Percentiles rank a stretch among this genome's conserved stretches.
These are phyloP conservation scores for Hypoxylon lienhwacheense DNA, from an alignment of 495 filamentous ascomycete species.

Conservation along the genomic window DNA sequence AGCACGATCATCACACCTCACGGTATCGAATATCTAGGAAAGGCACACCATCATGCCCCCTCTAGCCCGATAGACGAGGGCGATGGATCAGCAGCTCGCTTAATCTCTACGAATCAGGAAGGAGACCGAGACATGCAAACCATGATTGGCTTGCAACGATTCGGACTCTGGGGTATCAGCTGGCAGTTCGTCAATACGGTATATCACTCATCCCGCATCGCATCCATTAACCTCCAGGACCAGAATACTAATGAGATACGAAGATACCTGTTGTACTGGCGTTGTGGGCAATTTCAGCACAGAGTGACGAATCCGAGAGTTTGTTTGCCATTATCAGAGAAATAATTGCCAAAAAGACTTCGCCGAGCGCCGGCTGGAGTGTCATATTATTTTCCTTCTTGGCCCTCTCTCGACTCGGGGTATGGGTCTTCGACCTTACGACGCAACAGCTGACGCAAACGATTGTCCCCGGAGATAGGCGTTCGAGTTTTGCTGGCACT, in stretches of 20 bases:
- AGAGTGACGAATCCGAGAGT: constrained; percentile 7
- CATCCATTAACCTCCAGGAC: not conserved
- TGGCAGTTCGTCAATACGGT: constrained; percentile 48
- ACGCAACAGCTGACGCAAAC: constrained; percentile 52
- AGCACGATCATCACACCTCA: constrained; percentile 48
- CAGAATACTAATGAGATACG: constrained; percentile 1
- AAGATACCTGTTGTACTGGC: constrained; percentile 46
- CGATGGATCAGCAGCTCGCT: constrained; percentile 31
- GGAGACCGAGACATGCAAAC: constrained; percentile 30
- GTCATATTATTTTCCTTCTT: constrained; percentile 47
- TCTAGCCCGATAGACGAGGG: constrained; percentile 1
- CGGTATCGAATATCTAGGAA: constrained; percentile 43
- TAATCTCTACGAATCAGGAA: constrained; percentile 24
- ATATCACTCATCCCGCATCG: not conserved
- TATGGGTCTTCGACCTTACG: constrained; percentile 51
- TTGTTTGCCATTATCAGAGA: not conserved
- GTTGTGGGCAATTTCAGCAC: constrained; percentile 40
- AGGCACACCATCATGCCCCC: constrained; percentile 7
- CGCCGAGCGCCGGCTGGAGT: constrained; percentile 33
- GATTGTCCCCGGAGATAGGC: constrained; percentile 34
- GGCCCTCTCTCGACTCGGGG: constrained; percentile 48
- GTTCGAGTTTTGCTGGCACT: constrained; percentile 50
- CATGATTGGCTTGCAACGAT: constrained; percentile 43
- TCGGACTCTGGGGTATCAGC: constrained; percentile 49
- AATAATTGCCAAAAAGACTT: not conserved